Evolutionary conservation across 306 rosid species (phyloP).

Genomic region (Lupinus albus): DNA sequence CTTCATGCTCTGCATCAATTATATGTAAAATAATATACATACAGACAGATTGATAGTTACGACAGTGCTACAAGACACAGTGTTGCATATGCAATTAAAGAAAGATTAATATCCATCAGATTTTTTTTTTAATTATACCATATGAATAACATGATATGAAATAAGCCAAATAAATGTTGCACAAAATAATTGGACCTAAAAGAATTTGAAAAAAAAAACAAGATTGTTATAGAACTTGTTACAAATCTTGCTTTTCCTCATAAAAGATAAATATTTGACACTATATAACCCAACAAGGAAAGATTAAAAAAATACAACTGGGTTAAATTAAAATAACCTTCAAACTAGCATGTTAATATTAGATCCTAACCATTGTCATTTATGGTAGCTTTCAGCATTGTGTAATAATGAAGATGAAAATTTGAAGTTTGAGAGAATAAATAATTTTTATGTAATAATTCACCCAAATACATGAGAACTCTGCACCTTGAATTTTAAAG

Average conservation of each 20-base stretch:
- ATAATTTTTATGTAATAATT: too few species aligned
- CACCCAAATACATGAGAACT: slow-evolving; percentile 27
- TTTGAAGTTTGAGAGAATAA: slow-evolving; percentile 17
- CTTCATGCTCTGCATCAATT: slow-evolving; percentile 56
- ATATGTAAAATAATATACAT: neutral
- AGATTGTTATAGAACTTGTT: slow-evolving; percentile 28
- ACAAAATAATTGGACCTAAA: slow-evolving; percentile 1
- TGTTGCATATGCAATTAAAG: neutral
- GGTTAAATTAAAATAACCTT: slow-evolving; percentile 11
- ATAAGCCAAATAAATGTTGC: slow-evolving; percentile 28
- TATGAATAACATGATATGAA: slow-evolving; percentile 14
- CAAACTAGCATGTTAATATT: neutral
- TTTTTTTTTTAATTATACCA: neutral
- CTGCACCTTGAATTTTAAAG: slow-evolving; percentile 30
- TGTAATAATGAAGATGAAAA: slow-evolving; percentile 26
- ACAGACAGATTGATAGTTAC: too few species aligned
- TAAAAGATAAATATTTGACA: too few species aligned
- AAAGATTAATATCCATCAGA: slow-evolving; percentile 13
- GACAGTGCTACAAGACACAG: too few species aligned
- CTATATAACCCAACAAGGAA: slow-evolving; percentile 20
- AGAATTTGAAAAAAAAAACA: slow-evolving; percentile 35
- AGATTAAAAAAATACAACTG: slow-evolving; percentile 28
- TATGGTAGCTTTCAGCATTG: neutral
- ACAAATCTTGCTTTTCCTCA: neutral
- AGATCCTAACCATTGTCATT: slow-evolving; percentile 23